Percentiles rank a stretch among this genome's conserved stretches.
These are phyloP conservation scores for Secale cereale DNA, from an alignment of 176 grass and related monocot genomes.

Conservation along the genomic window DNA sequence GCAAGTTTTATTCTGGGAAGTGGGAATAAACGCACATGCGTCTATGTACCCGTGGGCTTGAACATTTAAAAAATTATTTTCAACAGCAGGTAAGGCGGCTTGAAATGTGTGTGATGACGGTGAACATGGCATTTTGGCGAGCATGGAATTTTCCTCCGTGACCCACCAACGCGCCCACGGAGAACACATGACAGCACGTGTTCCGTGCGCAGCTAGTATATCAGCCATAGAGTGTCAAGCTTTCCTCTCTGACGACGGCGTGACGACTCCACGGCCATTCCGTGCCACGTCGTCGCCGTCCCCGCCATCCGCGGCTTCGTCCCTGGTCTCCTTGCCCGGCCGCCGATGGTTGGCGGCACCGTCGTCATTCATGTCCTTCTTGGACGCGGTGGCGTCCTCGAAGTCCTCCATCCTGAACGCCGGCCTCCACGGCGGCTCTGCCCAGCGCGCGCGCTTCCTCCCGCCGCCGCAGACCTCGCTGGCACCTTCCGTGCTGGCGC, in stretches of 20 bases:
- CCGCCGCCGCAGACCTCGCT: not conserved
- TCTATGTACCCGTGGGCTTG: not conserved
- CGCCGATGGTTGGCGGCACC: not conserved
- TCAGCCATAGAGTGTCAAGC: not conserved
- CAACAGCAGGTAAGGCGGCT: not conserved
- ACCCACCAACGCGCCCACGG: not conserved
- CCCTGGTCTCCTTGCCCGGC: not conserved
- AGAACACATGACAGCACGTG: not conserved
- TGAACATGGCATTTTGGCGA: not conserved
- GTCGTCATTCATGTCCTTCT: not conserved
- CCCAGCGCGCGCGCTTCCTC: not conserved
- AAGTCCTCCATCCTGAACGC: conserved; percentile 48
- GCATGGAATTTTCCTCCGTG: not conserved
- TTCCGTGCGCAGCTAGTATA: not conserved
- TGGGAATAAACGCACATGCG: not conserved
- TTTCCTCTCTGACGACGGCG: not conserved
- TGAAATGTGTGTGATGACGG: not conserved
- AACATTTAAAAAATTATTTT: not conserved
- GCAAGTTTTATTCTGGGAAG: not conserved
- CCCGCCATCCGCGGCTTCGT: not conserved
- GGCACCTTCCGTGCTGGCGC: not conserved
- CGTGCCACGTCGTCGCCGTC: not conserved
- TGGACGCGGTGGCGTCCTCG: not conserved
- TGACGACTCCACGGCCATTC: not conserved
- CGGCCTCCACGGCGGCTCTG: conserved; percentile 22